A percentile compares a stretch with the other conserved stretches of the same genome.
Evolutionary conservation across 306 rosid genomes (phyloP).

Genomic region (Macrotyloma uniflorum): DNA sequence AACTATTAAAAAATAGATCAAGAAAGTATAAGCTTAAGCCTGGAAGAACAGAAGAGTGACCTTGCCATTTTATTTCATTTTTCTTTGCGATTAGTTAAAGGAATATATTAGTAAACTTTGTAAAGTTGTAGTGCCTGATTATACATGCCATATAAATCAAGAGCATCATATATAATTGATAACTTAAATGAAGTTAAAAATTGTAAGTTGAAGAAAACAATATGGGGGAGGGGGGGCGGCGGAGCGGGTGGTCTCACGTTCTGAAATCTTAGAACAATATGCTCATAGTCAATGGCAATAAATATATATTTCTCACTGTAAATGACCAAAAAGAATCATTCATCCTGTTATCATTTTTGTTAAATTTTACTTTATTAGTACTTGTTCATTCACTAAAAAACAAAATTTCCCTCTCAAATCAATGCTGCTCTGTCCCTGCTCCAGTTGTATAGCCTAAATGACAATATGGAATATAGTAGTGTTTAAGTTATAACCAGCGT

Average conservation of each 20-base stretch:
- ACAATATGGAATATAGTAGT: too few species aligned
- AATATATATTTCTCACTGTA: not conserved
- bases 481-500: not conserved
- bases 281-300: not conserved
- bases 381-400: not conserved
- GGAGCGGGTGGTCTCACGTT: not conserved
- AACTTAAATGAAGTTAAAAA: too few species aligned
- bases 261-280: not conserved
- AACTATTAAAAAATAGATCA: not conserved
- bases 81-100: not conserved
- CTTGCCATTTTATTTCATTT: not conserved
- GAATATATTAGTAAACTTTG: not conserved
- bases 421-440: not conserved
- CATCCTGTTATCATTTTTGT: not conserved
- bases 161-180: not conserved
- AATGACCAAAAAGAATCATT: not conserved
- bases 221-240: not conserved
- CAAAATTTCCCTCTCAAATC: not conserved
- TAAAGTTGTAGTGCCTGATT: not conserved
- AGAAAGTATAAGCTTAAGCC: not conserved
- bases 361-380: not conserved
- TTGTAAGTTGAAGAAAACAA: not conserved
- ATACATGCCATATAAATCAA: not conserved
- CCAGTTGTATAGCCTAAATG: not conserved
- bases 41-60: not conserved